Percentiles rank a stretch among this genome's conserved stretches.
Conservation (phyloP, 768 basidiomycete species). For the Obba rivulosa region DNA sequence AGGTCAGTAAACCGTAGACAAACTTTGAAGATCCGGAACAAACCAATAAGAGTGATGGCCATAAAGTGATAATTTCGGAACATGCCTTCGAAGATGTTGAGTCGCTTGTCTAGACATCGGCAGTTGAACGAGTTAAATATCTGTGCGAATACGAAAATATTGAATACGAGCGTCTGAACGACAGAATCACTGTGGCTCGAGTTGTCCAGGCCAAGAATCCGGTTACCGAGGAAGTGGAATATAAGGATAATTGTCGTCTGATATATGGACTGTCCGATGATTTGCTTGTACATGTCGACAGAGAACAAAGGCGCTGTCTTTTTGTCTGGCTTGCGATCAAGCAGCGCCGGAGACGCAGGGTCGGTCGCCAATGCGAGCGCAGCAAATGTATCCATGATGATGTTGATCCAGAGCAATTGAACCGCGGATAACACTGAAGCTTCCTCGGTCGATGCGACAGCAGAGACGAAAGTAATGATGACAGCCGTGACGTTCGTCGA, state of each 20-base stretch:
- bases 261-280: constrained; percentile 82
- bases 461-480: constrained; percentile 86
- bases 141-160: constrained; percentile 96
- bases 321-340: constrained; percentile 88
- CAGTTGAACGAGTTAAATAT: constrained; percentile 96
- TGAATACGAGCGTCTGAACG: constrained; percentile 90
- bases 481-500: constrained; percentile 96
- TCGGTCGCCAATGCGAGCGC: constrained; percentile 98
- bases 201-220: constrained; percentile 57
- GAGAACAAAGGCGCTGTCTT: constrained; percentile 86
- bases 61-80: constrained; percentile 80
- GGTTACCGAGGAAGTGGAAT: constrained; percentile 79
- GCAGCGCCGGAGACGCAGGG: constrained; percentile 73
- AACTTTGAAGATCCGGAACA: too few relatives aligned
- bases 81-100: constrained; percentile 89
- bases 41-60: constrained; percentile 78
- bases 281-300: constrained; percentile 96
- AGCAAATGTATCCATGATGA: constrained; percentile 98
- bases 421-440: constrained; percentile 87
- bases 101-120: constrained; percentile 73
- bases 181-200: constrained; percentile 28
- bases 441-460: constrained; percentile 74
- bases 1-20: too few relatives aligned
- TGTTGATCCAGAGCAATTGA: constrained; percentile 97
- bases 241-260: constrained; percentile 79